These are phyloP conservation scores for Microcera coccophila DNA, from an alignment of 2,329 filamentous ascomycete genomes.

Conservation along the genomic window DNA sequence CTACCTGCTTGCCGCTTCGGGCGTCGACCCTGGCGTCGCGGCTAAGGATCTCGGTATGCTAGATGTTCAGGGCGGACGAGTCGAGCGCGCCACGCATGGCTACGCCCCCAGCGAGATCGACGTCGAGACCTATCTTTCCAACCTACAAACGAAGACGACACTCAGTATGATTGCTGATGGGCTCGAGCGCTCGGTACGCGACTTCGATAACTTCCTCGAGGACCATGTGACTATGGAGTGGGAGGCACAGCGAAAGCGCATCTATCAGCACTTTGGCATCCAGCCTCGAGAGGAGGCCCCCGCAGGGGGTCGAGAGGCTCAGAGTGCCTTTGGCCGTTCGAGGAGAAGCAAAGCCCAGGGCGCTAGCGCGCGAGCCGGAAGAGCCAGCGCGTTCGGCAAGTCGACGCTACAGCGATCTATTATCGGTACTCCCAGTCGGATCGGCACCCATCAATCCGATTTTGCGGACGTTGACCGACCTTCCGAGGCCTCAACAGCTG, in stretches of 20 bases:
- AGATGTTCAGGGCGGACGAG: slow-evolving; percentile 51
- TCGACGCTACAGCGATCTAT: slow-evolving; percentile 78
- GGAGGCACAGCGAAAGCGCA: slow-evolving; percentile 87
- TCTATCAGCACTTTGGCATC: slow-evolving; percentile 96
- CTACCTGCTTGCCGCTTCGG: slow-evolving; percentile 88
- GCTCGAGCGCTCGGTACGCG: slow-evolving; percentile 80
- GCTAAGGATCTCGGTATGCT: slow-evolving; percentile 83
- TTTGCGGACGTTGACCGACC: slow-evolving; percentile 67
- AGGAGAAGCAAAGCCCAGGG: slow-evolving; percentile 47
- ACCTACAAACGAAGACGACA: slow-evolving; percentile 85
- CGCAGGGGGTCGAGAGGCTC: slow-evolving; percentile 43
- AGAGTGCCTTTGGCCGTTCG: slow-evolving; percentile 59
- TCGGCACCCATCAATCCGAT: slow-evolving; percentile 59
- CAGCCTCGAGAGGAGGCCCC: slow-evolving; percentile 52
- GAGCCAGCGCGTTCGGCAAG: slow-evolving; percentile 46
- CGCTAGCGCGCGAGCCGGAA: slow-evolving; percentile 53
- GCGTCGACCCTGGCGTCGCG: slow-evolving; percentile 81
- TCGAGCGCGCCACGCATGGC: slow-evolving; percentile 40
- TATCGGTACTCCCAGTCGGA: slow-evolving; percentile 72
- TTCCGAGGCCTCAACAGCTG: slow-evolving; percentile 44
- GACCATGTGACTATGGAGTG: slow-evolving; percentile 94
- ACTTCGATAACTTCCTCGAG: slow-evolving; percentile 91
- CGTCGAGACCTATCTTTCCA: slow-evolving; percentile 75
- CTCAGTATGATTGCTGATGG: slow-evolving; percentile 88
- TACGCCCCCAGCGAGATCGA: slow-evolving; percentile 56